Base-by-base conservation (phyloP, 169 alveolate genomes). In the Plasmodium coatneyi region DNA sequence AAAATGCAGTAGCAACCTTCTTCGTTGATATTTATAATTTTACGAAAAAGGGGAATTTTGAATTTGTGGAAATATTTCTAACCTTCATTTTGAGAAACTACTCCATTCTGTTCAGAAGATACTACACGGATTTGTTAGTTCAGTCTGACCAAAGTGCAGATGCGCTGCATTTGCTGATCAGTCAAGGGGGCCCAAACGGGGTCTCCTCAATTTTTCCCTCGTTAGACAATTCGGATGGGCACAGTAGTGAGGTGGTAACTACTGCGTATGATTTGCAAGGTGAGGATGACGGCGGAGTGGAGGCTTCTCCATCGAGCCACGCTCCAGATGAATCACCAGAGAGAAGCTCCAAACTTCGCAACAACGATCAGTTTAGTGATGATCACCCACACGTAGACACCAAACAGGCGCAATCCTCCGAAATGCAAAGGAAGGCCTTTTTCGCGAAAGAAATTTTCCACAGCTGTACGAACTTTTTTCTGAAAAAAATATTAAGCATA, bases 21-120 rank as follows among this genome's bases (percentile, higher is more conserved):
- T 74, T 91, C 82, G n/a, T 30, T n/a, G 95, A 91, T 70, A 12
- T 91, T 49, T 91, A 91, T 81, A 81, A 91, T 81, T 91, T 91
- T 52, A 91, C 87, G 41, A 91, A 91, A 72, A 81, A 91, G 43
- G 83, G 80, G 52, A 70, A 83, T 3, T 79, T 71, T 19, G 95
- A 91, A 46, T 91, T 80, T 91, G 43, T 80, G 66, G 92, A 91
- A 70, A 30, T 81, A 28, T 91, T 91, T 54, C 39, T 91, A 46
- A 91, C 91, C 7, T 91, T 80, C 76, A 71, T 91, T 80, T 80
- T 91, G 76, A 80, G 82, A 70, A 25, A 66, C n/a, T 91, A 91
- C 54, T 91, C 92, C n/a, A 16, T 19, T 46, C 36, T 71, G 43
- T 91, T 19, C 80, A 39, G 46, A 7, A 80, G 76, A 54, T 91